phyloP scores from a whole-genome alignment of 2,329 filamentous ascomycete species.

The Fusarium vanettenii region DNA sequence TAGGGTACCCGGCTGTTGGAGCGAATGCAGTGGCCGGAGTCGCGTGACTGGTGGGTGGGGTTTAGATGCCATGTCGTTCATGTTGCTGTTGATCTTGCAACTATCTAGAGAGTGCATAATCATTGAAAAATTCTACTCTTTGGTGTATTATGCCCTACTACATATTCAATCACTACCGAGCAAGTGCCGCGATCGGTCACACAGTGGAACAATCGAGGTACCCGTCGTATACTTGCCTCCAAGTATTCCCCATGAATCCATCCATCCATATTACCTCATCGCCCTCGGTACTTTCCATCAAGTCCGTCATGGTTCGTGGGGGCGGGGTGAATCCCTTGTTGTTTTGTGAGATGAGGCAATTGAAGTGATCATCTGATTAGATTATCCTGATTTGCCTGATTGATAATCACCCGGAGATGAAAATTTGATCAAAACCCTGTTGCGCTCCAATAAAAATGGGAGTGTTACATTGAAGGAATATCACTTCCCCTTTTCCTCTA shows the following conservation, averaged over 20 bases:
- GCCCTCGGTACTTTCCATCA: background rate
- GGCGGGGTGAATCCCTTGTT: background rate
- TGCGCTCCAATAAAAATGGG: background rate
- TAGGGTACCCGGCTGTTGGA: background rate
- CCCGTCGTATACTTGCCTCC: background rate
- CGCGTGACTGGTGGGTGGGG: slow-evolving; percentile 14
- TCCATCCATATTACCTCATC: background rate
- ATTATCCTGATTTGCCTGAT: background rate
- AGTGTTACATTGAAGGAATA: background rate
- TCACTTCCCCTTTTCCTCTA: background rate
- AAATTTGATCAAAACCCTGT: background rate
- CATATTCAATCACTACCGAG: background rate
- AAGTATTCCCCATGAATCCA: background rate
- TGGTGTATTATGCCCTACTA: background rate
- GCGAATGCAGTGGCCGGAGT: slow-evolving; percentile 24
- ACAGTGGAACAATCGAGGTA: background rate
- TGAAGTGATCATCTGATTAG: background rate
- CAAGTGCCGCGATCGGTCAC: background rate
- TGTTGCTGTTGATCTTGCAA: background rate
- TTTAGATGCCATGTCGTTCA: background rate
- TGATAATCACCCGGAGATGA: background rate
- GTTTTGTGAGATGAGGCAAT: background rate
- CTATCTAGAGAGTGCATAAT: background rate
- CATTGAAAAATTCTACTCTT: background rate
- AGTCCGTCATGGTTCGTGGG: background rate